Evolutionary conservation across 192 early-diverging fungal species (phyloP).

Genomic region (Lobosporangium transversale): DNA sequence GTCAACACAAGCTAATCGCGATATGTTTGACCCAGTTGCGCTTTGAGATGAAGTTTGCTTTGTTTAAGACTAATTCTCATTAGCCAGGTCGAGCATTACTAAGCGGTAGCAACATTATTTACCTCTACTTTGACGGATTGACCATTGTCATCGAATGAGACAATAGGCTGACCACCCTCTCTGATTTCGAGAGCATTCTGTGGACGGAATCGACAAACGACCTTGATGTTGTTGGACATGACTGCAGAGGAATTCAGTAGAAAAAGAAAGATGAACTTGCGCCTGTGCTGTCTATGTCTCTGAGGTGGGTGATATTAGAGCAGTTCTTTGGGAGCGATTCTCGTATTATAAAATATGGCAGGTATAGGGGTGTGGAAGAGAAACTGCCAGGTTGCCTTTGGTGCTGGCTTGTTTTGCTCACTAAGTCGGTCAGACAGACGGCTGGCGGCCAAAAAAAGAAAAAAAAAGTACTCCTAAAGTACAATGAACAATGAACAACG

Average conservation of each 20-base stretch:
- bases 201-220: constrained; percentile 97
- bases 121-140: constrained; percentile 64
- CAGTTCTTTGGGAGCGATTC: too few species aligned
- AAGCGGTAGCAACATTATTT: too few species aligned
- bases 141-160: constrained; percentile 79
- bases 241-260: background rate
- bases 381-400: background rate
- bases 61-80: too few species aligned
- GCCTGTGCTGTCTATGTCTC: too few species aligned
- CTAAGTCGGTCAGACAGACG: background rate
- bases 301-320: too few species aligned
- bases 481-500: too few species aligned
- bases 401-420: background rate
- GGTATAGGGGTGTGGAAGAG: background rate
- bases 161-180: constrained; percentile 90
- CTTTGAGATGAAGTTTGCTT: too few species aligned
- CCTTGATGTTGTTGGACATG: constrained; percentile 88
- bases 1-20: too few species aligned
- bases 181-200: constrained; percentile 91
- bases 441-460: too few species aligned
- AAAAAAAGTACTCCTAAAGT: too few species aligned
- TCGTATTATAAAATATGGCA: background rate
- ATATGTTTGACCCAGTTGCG: too few species aligned
- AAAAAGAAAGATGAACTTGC: background rate
- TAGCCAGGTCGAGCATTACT: too few species aligned